Percentiles rank a stretch among this genome's conserved stretches.
phyloP scores from a whole-genome alignment of 441 rosid species.

The Raphanus hybrid region DNA sequence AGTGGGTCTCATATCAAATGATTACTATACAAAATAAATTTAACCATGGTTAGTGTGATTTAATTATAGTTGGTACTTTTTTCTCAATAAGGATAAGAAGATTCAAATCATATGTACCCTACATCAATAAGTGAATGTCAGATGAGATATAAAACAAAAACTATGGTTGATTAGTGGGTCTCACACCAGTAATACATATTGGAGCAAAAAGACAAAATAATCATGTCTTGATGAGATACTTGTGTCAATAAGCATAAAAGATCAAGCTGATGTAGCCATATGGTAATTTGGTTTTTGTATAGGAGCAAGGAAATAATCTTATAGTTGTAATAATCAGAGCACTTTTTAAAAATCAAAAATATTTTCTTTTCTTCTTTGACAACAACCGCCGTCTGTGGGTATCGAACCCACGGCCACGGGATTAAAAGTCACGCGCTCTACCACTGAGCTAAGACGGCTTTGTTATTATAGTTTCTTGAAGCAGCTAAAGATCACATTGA shows the following conservation, averaged over 20 bases:
- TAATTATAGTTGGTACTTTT: background rate
- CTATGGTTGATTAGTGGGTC: background rate
- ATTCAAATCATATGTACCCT: background rate
- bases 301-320: background rate
- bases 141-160: background rate
- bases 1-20: background rate
- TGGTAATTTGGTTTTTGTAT: background rate
- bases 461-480: no score
- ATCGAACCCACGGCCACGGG: conserved; percentile 50
- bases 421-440: conserved; percentile 56
- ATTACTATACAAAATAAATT: background rate
- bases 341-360: background rate
- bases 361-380: no score
- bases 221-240: background rate
- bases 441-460: conserved; percentile 54
- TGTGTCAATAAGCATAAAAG: background rate
- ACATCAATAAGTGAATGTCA: background rate
- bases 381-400: conserved; percentile 1
- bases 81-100: background rate
- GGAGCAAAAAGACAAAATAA: background rate
- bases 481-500: accelerated
- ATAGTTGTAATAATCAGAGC: background rate
- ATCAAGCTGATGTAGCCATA: no score
- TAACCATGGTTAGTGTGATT: conserved; percentile 13
- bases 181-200: background rate